These are phyloP conservation scores for Coprinellus aureogranulatus DNA, from an alignment of 768 basidiomycete genomes.

Conservation along the genomic window DNA sequence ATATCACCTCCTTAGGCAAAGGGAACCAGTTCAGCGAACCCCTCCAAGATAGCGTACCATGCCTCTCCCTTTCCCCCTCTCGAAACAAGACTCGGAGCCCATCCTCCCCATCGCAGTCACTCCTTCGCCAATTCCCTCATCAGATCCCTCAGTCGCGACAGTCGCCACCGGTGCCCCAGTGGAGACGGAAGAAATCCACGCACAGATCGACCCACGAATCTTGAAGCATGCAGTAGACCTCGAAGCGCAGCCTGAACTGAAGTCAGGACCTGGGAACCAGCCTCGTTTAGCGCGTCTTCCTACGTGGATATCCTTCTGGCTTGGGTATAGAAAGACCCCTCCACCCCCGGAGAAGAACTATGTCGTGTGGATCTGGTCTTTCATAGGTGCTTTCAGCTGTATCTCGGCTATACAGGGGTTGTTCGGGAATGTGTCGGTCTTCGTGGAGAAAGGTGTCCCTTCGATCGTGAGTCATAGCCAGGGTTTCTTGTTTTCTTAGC, in stretches of 20 bases:
- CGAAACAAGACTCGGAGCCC: neutral
- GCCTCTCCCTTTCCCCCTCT: neutral
- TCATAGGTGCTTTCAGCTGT: slow-evolving; percentile 50
- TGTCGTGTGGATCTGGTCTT: slow-evolving; percentile 50
- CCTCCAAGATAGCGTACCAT: neutral
- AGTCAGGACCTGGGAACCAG: neutral
- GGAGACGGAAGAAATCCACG: neutral
- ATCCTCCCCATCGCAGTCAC: neutral
- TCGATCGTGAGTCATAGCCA: slow-evolving; percentile 40
- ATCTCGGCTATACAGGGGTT: slow-evolving; percentile 49
- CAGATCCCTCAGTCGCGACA: neutral
- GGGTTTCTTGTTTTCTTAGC: neutral
- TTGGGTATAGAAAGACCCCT: slow-evolving; percentile 40
- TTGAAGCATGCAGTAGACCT: neutral
- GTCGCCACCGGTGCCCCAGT: neutral
- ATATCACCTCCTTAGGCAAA: too few relatives aligned
- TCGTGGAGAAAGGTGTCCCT: slow-evolving; percentile 44
- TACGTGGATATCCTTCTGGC: slow-evolving; percentile 38
- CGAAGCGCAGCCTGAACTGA: neutral
- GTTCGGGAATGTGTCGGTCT: slow-evolving; percentile 48
- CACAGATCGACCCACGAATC: neutral
- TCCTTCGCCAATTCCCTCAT: neutral
- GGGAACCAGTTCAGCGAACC: neutral
- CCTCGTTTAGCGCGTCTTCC: slow-evolving; percentile 34
- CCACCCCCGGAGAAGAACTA: slow-evolving; percentile 31